phyloP scores from a whole-genome alignment of 2,329 filamentous ascomycete species.

The Plenodomus biglobosus region DNA sequence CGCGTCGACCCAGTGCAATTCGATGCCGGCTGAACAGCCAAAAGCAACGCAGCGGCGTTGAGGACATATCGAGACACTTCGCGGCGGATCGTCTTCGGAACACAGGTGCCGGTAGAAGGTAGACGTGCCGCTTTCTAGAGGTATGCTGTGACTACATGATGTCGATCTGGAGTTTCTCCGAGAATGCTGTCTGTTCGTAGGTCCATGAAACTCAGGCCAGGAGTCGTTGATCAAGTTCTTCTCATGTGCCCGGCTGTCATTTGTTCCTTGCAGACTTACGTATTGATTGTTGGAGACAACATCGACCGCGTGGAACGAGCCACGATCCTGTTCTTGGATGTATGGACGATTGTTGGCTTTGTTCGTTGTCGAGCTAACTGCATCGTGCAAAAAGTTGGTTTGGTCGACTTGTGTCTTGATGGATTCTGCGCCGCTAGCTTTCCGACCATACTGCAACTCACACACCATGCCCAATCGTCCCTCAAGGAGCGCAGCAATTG shows the following conservation, averaged over 20 bases:
- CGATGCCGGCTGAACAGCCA: constrained; percentile 63
- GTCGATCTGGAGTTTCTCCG: neutral
- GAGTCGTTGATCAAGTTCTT: constrained; percentile 34
- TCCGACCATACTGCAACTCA: constrained; percentile 43
- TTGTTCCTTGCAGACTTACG: constrained; percentile 22
- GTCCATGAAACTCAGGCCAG: constrained; percentile 14
- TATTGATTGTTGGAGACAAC: constrained; percentile 28
- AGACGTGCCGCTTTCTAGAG: constrained; percentile 36
- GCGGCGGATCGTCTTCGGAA: constrained; percentile 62
- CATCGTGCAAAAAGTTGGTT: neutral
- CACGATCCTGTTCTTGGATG: constrained; percentile 2
- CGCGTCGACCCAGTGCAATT: constrained; percentile 62
- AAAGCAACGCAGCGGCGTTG: constrained; percentile 66
- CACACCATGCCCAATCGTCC: constrained; percentile 64
- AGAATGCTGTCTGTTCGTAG: neutral
- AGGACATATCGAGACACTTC: constrained; percentile 67
- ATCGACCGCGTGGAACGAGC: constrained; percentile 29
- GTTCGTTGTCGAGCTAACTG: neutral
- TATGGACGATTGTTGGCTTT: constrained; percentile 1
- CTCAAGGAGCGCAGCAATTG: constrained; percentile 61
- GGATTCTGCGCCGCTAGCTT: constrained; percentile 1
- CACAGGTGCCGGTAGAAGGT: constrained; percentile 58
- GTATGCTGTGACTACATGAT: constrained; percentile 17
- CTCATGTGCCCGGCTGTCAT: constrained; percentile 22
- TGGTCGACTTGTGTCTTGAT: constrained; percentile 13